Evolutionary conservation across 805 yeast species (phyloP).

Genomic region (Starmerella khaoyaiensis): DNA sequence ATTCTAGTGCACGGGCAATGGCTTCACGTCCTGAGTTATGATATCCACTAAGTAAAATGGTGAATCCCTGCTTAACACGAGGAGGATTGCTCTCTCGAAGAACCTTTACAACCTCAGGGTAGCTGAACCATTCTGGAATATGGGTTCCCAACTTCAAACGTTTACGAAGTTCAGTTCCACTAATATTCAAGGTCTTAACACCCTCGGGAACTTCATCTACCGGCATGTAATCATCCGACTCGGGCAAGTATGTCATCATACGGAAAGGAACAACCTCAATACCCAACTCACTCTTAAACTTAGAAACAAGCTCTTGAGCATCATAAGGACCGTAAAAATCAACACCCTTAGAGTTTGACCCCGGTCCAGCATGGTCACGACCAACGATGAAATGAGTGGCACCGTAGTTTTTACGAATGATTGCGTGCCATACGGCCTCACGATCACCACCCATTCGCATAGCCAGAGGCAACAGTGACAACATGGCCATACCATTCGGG

Average conservation of each 20-base stretch:
- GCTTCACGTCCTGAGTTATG: constrained; percentile 49
- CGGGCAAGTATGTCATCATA: constrained; percentile 93
- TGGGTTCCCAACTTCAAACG: constrained; percentile 73
- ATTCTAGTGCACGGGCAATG: constrained; percentile 71
- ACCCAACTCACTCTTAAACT: constrained; percentile 61
- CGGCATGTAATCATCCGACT: constrained; percentile 88
- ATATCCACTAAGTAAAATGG: constrained; percentile 50
- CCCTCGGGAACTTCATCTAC: constrained; percentile 77
- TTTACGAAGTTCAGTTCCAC: constrained; percentile 89
- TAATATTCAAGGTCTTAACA: constrained; percentile 73
- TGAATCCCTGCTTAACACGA: constrained; percentile 78
- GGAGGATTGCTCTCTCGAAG: constrained; percentile 90
- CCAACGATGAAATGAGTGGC: constrained; percentile 96
- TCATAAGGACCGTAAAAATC: constrained; percentile 96
- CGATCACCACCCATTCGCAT: constrained; percentile 99
- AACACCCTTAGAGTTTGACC: constrained; percentile 71
- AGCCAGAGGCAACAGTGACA: constrained; percentile 81
- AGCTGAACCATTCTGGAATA: constrained; percentile 94
- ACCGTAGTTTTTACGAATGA: constrained; percentile 90
- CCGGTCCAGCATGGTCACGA: constrained; percentile 98
- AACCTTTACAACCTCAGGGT: constrained; percentile 88
- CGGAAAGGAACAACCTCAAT: constrained; percentile 91
- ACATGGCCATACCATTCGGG: constrained; percentile 86
- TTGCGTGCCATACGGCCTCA: constrained; percentile 97
- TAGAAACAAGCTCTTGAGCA: constrained; percentile 78